Conservation (phyloP, 139 green algal genomes). For the Volvox africanus region DNA sequence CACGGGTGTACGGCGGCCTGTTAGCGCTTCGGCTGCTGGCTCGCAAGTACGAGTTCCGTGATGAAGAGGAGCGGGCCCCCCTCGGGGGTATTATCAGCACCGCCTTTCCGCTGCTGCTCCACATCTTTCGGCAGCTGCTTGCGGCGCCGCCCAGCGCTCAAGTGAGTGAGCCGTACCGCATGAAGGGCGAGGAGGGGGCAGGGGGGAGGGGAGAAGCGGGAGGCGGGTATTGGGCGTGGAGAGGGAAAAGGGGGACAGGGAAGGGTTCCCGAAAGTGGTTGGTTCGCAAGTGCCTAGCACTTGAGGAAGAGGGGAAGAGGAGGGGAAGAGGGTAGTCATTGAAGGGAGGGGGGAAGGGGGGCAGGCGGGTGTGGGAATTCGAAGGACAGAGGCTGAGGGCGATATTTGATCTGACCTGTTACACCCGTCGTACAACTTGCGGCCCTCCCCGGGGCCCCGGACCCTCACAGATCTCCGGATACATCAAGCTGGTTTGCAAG, state of each 20-base stretch:
- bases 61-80: slow-evolving; percentile 75
- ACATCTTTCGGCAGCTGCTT: slow-evolving; percentile 77
- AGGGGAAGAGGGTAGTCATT: no score
- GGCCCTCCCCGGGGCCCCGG: no score
- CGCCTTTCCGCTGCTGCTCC: slow-evolving; percentile 82
- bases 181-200: neutral
- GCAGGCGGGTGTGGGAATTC: no score
- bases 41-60: slow-evolving; percentile 97
- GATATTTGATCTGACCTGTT: no score
- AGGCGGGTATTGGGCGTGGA: no score
- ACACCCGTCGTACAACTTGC: no score
- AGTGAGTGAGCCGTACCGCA: slow-evolving; percentile 51
- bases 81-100: slow-evolving; percentile 63
- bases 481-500: slow-evolving; percentile 86
- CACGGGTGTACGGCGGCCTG: slow-evolving; percentile 84
- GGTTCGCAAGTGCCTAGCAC: neutral
- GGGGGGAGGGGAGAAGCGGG: neutral
- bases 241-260: neutral
- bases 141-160: slow-evolving; percentile 64
- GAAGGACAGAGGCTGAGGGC: no score
- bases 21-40: slow-evolving; percentile 86
- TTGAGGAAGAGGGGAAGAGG: no score
- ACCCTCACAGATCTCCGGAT: slow-evolving; percentile 55
- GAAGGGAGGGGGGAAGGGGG: no score
- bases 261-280: neutral